Conservation (phyloP, 148 eudicot genomes). For the Polygonum aviculare region DNA sequence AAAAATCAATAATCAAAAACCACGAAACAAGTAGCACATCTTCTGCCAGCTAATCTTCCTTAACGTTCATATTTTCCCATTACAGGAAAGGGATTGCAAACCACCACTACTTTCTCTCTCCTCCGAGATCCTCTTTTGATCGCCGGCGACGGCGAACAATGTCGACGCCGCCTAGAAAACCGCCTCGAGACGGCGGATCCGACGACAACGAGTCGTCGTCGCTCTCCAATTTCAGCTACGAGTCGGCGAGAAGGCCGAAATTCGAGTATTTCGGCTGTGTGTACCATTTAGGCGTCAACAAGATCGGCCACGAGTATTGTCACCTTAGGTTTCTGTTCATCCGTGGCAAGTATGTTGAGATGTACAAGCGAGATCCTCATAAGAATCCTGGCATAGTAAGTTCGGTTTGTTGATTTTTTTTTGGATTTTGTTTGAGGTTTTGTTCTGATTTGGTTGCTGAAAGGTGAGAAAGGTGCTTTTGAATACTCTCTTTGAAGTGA, state of each 20-base stretch:
- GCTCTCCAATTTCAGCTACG: slow-evolving; percentile 11
- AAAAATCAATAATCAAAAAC: too few species aligned
- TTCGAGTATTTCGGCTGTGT: slow-evolving; percentile 81
- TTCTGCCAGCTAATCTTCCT: not conserved
- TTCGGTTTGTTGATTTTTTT: not conserved
- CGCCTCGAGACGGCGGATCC: not conserved
- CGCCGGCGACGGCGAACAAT: not conserved
- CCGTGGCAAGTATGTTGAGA: slow-evolving; percentile 66
- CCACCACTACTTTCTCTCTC: not conserved
- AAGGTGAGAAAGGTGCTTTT: not conserved
- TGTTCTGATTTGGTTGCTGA: not conserved
- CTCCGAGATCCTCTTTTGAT: not conserved
- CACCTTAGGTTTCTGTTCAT: slow-evolving; percentile 62
- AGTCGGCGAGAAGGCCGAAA: slow-evolving; percentile 21
- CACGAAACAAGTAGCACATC: not conserved
- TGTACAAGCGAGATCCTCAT: slow-evolving; percentile 91
- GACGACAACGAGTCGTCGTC: slow-evolving; percentile 12
- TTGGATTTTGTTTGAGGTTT: not conserved
- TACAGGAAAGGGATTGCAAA: not conserved
- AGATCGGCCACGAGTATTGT: slow-evolving; percentile 72
- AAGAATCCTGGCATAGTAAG: slow-evolving; percentile 62
- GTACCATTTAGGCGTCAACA: slow-evolving; percentile 71
- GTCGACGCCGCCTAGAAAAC: slow-evolving; percentile 3
- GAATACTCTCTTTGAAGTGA: not conserved
- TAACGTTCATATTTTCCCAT: not conserved